phyloP scores from a whole-genome alignment of 495 filamentous ascomycete genomes.

The Elaphomyces granulatus region DNA sequence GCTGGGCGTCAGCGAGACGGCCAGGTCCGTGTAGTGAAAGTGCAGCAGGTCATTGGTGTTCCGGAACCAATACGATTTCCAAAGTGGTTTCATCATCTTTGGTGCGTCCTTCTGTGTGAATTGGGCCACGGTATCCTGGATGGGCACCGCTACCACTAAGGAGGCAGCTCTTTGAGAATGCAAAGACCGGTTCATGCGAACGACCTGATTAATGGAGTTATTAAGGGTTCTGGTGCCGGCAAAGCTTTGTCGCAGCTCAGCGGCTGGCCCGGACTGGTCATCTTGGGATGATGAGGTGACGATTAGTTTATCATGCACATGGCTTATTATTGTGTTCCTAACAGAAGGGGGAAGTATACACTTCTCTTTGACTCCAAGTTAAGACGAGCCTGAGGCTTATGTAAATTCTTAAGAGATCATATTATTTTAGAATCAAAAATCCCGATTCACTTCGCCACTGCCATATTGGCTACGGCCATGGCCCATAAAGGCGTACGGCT shows the following conservation, averaged over 20 bases:
- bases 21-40: conserved; percentile 65
- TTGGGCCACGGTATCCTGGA: conserved; percentile 74
- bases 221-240: conserved; percentile 49
- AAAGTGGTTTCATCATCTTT: conserved; percentile 73
- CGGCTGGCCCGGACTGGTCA: conserved; percentile 60
- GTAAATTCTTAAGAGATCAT: no score
- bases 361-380: no score
- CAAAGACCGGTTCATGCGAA: conserved; percentile 80
- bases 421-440: no score
- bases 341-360: neutral
- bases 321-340: no score
- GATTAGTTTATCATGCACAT: neutral
- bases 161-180: conserved; percentile 69
- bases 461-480: no score
- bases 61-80: conserved; percentile 63
- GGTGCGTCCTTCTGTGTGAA: conserved; percentile 72
- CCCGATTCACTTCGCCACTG: no score
- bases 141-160: conserved; percentile 21
- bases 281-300: conserved; percentile 34
- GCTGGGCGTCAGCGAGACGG: conserved; percentile 46
- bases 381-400: no score
- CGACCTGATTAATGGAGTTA: conserved; percentile 49
- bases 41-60: conserved; percentile 46
- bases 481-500: no score
- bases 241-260: conserved; percentile 55